A percentile compares a stretch with the other conserved stretches of the same genome.
phyloP scores from a whole-genome alignment of 2,329 filamentous ascomycete species.

The Colletotrichum sp. region DNA sequence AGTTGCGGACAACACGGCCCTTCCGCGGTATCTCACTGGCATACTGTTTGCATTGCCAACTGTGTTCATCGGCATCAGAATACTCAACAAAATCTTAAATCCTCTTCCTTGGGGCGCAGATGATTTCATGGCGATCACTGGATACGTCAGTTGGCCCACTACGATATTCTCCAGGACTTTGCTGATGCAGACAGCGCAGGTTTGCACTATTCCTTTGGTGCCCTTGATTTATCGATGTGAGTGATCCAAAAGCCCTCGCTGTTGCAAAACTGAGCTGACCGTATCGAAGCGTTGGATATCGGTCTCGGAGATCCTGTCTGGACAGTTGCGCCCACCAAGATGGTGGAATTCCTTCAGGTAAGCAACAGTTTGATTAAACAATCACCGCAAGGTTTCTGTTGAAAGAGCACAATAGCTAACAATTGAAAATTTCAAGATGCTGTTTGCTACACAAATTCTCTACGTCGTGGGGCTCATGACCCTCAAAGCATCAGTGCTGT shows the following conservation, averaged over 20 bases:
- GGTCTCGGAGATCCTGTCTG: neutral
- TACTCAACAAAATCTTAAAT: neutral
- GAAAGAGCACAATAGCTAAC: fast-evolving
- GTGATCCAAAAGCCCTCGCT: fast-evolving
- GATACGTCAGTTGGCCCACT: neutral
- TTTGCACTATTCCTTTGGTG: neutral
- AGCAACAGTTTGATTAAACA: neutral
- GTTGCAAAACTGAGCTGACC: neutral
- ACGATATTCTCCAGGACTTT: fast-evolving
- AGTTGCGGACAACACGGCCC: neutral
- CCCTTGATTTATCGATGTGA: neutral
- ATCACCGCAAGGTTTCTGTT: neutral
- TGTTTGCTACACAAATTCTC: neutral
- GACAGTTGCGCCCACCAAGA: neutral
- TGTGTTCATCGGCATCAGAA: neutral
- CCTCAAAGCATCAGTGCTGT: conserved; percentile 36
- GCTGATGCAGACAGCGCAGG: neutral
- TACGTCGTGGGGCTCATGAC: neutral
- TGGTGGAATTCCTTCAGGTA: neutral
- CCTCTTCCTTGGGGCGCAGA: neutral
- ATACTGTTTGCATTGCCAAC: neutral
- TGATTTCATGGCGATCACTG: neutral
- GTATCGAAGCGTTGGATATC: neutral
- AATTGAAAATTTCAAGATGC: neutral
- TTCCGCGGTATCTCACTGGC: neutral